Evolutionary conservation across 352 stramenopile genomes (phyloP).

Genomic region (Phytophthora vignae): DNA sequence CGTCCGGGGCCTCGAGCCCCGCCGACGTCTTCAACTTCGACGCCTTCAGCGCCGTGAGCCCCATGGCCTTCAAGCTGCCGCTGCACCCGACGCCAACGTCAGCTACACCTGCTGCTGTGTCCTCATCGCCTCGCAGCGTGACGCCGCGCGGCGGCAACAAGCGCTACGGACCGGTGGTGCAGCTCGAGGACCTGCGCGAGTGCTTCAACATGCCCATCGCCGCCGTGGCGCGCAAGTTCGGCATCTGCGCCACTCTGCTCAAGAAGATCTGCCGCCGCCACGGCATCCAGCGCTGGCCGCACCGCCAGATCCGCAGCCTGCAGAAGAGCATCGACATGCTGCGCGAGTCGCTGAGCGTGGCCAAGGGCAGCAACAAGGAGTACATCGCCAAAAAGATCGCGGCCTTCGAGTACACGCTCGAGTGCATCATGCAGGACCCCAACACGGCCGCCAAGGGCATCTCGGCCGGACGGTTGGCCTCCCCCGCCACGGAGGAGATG

Average conservation of each 20-base stretch:
- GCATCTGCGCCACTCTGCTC: conserved; percentile 86
- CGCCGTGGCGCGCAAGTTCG: conserved; percentile 80
- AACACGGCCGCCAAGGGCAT: conserved; percentile 83
- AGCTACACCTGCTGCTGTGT: background rate
- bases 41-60: conserved; percentile 51
- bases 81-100: conserved; percentile 7
- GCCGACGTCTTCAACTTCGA: conserved; percentile 47
- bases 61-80: conserved; percentile 52
- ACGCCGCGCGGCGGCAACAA: conserved; percentile 44
- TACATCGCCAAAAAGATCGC: conserved; percentile 88
- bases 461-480: conserved; percentile 65
- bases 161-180: conserved; percentile 72
- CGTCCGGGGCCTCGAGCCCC: conserved; percentile 25
- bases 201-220: conserved; percentile 91
- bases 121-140: background rate
- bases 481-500: conserved; percentile 64
- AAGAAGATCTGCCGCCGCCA: conserved; percentile 89
- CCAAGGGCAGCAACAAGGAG: conserved; percentile 79
- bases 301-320: conserved; percentile 83
- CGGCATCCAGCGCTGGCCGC: conserved; percentile 85
- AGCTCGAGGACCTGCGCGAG: conserved; percentile 76
- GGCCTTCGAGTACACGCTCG: conserved; percentile 81
- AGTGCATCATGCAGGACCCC: conserved; percentile 85
- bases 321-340: conserved; percentile 89
- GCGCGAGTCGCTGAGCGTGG: conserved; percentile 70